Conservation (phyloP, 2,329 filamentous ascomycete genomes). For the Geosmithia putterillii region DNA sequence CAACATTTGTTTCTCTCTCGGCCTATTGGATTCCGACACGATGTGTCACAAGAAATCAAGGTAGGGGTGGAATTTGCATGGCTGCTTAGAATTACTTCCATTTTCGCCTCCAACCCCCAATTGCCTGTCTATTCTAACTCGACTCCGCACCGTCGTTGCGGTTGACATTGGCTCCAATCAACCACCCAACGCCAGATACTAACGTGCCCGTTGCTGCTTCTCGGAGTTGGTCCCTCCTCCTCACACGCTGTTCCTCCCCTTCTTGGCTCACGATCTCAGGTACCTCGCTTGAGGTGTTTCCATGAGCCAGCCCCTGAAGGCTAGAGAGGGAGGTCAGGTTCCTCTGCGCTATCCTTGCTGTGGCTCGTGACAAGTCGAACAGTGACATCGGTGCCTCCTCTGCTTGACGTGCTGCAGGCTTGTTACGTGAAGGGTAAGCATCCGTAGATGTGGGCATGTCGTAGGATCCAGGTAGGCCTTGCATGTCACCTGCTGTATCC, state of each 20-base stretch:
- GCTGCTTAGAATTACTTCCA: neutral
- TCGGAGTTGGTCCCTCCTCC: slow-evolving; percentile 61
- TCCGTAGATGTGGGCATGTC: slow-evolving; percentile 14
- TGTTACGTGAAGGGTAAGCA: slow-evolving; percentile 16
- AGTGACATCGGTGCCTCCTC: slow-evolving; percentile 53
- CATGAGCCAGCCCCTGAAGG: slow-evolving; percentile 22
- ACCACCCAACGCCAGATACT: slow-evolving; percentile 55
- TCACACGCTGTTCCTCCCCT: slow-evolving; percentile 29
- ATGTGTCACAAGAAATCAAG: neutral
- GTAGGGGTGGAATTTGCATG: neutral
- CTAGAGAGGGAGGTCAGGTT: slow-evolving; percentile 45
- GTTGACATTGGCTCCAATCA: slow-evolving; percentile 41
- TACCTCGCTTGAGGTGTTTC: slow-evolving; percentile 1
- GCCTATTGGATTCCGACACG: neutral
- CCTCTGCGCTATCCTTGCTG: slow-evolving; percentile 43
- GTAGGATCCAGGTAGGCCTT: slow-evolving; percentile 45
- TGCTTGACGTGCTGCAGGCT: slow-evolving; percentile 20
- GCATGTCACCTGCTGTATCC: slow-evolving; percentile 51
- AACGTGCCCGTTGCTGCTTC: slow-evolving; percentile 56
- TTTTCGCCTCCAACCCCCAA: neutral
- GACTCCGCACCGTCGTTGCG: slow-evolving; percentile 11
- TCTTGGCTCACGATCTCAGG: slow-evolving; percentile 13
- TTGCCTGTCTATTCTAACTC: slow-evolving; percentile 8
- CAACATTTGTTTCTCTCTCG: too few species aligned
- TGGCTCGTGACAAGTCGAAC: slow-evolving; percentile 51